Evolutionary conservation across 2,329 filamentous ascomycete species (phyloP), one percentile per base, ranked within the genome.

Genomic region (Pseudonectria foliicola): DNA sequence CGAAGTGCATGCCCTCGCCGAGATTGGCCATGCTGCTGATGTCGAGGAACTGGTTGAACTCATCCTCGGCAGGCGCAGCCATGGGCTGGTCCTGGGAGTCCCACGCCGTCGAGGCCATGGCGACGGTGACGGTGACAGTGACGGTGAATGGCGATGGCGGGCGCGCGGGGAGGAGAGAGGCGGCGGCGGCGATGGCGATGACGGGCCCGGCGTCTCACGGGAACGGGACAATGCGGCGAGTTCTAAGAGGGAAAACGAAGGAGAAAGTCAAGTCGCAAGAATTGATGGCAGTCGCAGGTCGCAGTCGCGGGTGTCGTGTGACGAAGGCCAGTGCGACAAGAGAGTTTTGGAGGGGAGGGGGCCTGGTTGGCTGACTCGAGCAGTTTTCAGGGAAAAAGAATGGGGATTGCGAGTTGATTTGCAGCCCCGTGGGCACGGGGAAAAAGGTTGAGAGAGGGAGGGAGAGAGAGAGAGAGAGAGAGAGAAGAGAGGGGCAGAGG

Each of bases 21-120:
- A 80, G 58, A 42, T 59, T 67, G 21, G 64, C 65, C 63, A 80
- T 75, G 47, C 60, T 61, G 38, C 67, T 70, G 64, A 82, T 73
- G 45, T 80, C 71, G 42, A 82, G 64, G 39, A 79, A 80, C 46
- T 80, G 75, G 44, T 77, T 69, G 52, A 81, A 80, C 26, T 79
- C 76, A 54, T 80, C 76, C 31, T 80, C 75, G 33, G 64, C 54
- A 6, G 65, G 47, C 10, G 66, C 55, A 18, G 70, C 62, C 56
- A 77, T 63, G 39, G 64, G 62, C 49, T 76, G 71, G 48, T 77
- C 73, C 52, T 75, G 70, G 32, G 66, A 64, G 46, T 70, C 70
- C 77, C 76, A 80, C 42, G 59, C 55, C 37, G 63, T 58, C 33
- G 71, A 66, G 46, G 70, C 64, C 70, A 67, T 73, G 56, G 42